Evolutionary conservation across 2,329 filamentous ascomycete genomes (phyloP).

Genomic region (Exophiala spinifera): DNA sequence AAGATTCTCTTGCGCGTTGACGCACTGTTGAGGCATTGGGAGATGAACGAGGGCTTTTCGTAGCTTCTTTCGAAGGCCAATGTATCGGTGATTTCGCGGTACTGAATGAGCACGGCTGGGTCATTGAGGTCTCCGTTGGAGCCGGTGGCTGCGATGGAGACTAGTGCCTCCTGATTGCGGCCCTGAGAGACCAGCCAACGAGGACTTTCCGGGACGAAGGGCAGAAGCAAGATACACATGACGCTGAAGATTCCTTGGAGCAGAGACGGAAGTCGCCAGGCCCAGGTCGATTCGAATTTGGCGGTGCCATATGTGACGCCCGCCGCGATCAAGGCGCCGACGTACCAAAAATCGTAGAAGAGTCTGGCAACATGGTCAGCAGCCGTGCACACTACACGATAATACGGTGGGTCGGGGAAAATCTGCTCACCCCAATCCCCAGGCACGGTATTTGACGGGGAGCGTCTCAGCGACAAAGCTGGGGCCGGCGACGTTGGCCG

Average conservation of each 20-base stretch:
- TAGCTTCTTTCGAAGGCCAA: slow-evolving; percentile 14
- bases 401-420: no score
- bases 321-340: slow-evolving; percentile 47
- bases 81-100: slow-evolving; percentile 21
- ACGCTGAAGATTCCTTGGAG: slow-evolving; percentile 42
- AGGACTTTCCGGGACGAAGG: slow-evolving; percentile 49
- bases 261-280: slow-evolving; percentile 46
- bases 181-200: slow-evolving; percentile 31
- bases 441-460: slow-evolving; percentile 11
- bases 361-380: neutral
- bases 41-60: slow-evolving; percentile 5
- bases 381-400: no score
- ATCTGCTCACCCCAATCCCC: slow-evolving; percentile 12
- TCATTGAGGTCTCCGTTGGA: slow-evolving; percentile 16
- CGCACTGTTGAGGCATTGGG: slow-evolving; percentile 7
- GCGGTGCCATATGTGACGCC: slow-evolving; percentile 44
- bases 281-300: slow-evolving; percentile 45
- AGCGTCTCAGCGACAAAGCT: slow-evolving; percentile 51
- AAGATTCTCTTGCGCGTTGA: slow-evolving; percentile 15
- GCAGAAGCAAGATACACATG: slow-evolving; percentile 43
- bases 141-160: slow-evolving; percentile 11
- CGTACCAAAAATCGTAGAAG: slow-evolving; percentile 19
- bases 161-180: slow-evolving; percentile 22
- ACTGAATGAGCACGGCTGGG: slow-evolving; percentile 8
- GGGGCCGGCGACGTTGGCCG: slow-evolving; percentile 45